These are phyloP conservation scores for Phytophthora megakarya DNA, from an alignment of 352 stramenopile species.

Conservation along the genomic window DNA sequence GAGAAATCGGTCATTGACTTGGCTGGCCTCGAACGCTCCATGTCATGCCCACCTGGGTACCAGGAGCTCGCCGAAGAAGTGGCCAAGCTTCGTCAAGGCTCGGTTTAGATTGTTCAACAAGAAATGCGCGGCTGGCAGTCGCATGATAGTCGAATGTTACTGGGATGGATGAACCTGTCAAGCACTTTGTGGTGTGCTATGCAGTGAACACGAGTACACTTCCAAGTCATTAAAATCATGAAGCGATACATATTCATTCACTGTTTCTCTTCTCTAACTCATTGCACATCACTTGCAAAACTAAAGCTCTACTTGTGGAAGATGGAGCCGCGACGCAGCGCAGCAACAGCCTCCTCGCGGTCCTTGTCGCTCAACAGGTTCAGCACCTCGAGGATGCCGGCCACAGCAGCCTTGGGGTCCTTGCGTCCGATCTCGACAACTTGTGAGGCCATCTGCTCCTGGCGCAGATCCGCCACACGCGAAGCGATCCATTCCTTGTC, in stretches of 20 bases:
- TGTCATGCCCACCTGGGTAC: constrained; percentile 78
- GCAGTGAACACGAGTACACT: neutral
- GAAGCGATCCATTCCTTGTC: constrained; percentile 83
- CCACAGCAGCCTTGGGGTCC: constrained; percentile 85
- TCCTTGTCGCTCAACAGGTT: constrained; percentile 85
- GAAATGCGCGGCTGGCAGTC: constrained; percentile 8
- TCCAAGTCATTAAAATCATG: constrained; percentile 17
- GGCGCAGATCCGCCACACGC: constrained; percentile 55
- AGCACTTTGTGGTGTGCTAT: neutral
- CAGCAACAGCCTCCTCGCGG: constrained; percentile 80
- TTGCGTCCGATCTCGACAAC: constrained; percentile 77
- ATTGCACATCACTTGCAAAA: constrained; percentile 35
- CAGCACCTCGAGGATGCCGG: constrained; percentile 84
- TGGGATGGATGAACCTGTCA: neutral
- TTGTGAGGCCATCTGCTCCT: constrained; percentile 74
- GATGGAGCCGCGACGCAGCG: constrained; percentile 84
- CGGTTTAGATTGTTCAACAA: constrained; percentile 20
- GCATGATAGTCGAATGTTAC: constrained; percentile 13
- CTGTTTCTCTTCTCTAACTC: constrained; percentile 27
- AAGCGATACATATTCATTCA: constrained; percentile 40
- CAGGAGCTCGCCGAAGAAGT: constrained; percentile 56
- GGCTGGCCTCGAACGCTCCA: constrained; percentile 68
- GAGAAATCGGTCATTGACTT: constrained; percentile 76
- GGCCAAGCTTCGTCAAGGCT: constrained; percentile 36
- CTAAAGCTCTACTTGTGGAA: constrained; percentile 71